Percentiles rank a stretch among this genome's conserved stretches.
These are phyloP conservation scores for Abrus pulchellus DNA, from an alignment of 306 rosid genomes.

Conservation along the genomic window DNA sequence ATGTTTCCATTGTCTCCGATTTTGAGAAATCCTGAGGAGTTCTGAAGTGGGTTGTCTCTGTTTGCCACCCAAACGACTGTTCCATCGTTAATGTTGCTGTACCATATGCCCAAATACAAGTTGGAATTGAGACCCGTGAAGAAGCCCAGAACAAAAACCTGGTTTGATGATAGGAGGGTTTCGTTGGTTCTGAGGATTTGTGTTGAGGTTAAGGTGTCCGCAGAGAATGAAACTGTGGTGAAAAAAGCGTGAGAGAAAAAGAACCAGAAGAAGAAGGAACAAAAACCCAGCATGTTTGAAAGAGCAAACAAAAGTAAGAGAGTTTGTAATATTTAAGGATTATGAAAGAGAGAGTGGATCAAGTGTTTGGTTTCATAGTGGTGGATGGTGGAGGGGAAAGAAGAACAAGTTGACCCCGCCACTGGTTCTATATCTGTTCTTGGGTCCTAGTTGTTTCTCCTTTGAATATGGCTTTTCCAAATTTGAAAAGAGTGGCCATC, in stretches of 20 bases:
- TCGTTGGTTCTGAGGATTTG: slow-evolving; percentile 55
- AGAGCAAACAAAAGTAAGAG: neutral
- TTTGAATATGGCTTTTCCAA: slow-evolving; percentile 3
- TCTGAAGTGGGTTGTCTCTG: slow-evolving; percentile 68
- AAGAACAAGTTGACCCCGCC: slow-evolving; percentile 33
- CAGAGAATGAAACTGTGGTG: slow-evolving; percentile 43
- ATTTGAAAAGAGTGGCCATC: neutral
- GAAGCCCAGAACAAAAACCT: slow-evolving; percentile 66
- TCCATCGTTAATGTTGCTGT: slow-evolving; percentile 44
- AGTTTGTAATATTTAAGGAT: neutral
- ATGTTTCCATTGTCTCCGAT: slow-evolving; percentile 56
- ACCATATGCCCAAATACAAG: slow-evolving; percentile 76
- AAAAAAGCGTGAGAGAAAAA: slow-evolving; percentile 35
- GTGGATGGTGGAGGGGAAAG: neutral
- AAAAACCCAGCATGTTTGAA: slow-evolving; percentile 53
- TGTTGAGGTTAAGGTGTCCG: slow-evolving; percentile 56
- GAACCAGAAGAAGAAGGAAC: slow-evolving; percentile 39
- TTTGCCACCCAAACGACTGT: slow-evolving; percentile 84
- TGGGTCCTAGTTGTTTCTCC: slow-evolving; percentile 27
- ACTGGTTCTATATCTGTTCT: neutral
- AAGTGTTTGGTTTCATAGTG: neutral
- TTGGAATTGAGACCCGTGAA: slow-evolving; percentile 44
- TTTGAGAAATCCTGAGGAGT: slow-evolving; percentile 51
- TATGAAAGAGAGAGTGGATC: slow-evolving; percentile 8
- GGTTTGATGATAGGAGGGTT: slow-evolving; percentile 60